phyloP scores from a whole-genome alignment of 148 eudicot species.

The Silene latifolia region DNA sequence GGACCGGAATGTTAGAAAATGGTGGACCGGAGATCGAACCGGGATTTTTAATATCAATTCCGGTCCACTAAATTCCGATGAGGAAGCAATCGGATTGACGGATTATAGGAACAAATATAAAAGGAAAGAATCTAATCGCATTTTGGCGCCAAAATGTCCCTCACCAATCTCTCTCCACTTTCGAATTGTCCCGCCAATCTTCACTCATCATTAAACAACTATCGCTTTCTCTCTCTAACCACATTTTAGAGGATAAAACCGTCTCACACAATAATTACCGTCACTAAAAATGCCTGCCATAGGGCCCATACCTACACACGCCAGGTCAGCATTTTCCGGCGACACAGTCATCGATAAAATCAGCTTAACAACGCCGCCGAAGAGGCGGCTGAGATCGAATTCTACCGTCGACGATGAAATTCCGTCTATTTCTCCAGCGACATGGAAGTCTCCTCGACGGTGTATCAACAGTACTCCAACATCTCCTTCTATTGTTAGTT shows the following conservation, averaged over 20 bases:
- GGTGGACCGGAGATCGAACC: too few relatives aligned
- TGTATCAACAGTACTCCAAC: conserved; percentile 39
- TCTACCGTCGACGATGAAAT: conserved; percentile 22
- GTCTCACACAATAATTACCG: too few relatives aligned
- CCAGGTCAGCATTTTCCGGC: conserved; percentile 23
- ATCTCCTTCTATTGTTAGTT: conserved; percentile 41
- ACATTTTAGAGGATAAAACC: not conserved
- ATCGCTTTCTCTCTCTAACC: not conserved
- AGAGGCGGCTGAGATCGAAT: conserved; percentile 50
- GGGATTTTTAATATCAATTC: too few relatives aligned
- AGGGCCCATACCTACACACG: conserved; percentile 12
- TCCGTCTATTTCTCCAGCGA: conserved; percentile 29
- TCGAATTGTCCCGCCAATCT: conserved; percentile 16
- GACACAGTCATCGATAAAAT: not conserved
- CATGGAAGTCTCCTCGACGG: conserved; percentile 49
- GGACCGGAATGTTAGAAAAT: too few relatives aligned
- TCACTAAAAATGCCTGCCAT: conserved; percentile 17
- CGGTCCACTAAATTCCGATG: too few relatives aligned
- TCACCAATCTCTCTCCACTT: not conserved
- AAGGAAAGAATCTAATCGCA: too few relatives aligned
- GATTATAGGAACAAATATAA: too few relatives aligned
- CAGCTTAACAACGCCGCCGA: conserved; percentile 39
- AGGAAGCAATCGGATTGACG: too few relatives aligned
- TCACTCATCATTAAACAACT: not conserved
- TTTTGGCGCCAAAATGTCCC: conserved; percentile 19